A percentile compares a stretch with the other conserved stretches of the same genome.
These are phyloP conservation scores for Aphanocladium album DNA, from an alignment of 2,329 filamentous ascomycete genomes.

Conservation along the genomic window DNA sequence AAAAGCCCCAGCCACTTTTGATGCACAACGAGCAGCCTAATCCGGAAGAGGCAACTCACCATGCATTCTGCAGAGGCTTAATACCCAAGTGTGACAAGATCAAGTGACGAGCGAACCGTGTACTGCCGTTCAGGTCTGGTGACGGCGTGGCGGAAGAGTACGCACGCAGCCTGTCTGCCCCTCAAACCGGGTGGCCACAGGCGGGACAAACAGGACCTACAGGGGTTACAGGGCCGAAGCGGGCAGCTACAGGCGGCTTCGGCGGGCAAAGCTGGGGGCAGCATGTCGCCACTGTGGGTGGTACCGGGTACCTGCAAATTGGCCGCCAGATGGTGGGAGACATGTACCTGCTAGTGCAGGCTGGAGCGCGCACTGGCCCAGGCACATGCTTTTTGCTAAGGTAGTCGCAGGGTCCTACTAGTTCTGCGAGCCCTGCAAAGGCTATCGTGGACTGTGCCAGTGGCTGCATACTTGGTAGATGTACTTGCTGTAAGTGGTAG, in stretches of 20 bases:
- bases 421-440: not conserved
- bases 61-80: not conserved
- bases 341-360: not conserved
- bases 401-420: too few relatives aligned
- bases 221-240: too few relatives aligned
- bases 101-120: not conserved
- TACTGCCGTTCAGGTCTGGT: not conserved
- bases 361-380: not conserved
- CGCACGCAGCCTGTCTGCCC: not conserved
- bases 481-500: not conserved
- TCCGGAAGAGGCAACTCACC: not conserved
- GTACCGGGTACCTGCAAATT: not conserved
- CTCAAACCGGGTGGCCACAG: not conserved
- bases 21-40: too few relatives aligned
- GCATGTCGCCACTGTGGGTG: not conserved
- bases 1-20: too few relatives aligned
- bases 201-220: too few relatives aligned
- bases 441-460: too few relatives aligned
- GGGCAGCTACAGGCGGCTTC: too few relatives aligned
- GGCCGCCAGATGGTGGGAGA: not conserved
- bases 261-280: too few relatives aligned
- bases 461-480: not conserved
- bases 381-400: not conserved
- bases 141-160: conserved; percentile 5
- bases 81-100: not conserved